phyloP scores from a whole-genome alignment of 306 rosid genomes.

The Pyrus communis region DNA sequence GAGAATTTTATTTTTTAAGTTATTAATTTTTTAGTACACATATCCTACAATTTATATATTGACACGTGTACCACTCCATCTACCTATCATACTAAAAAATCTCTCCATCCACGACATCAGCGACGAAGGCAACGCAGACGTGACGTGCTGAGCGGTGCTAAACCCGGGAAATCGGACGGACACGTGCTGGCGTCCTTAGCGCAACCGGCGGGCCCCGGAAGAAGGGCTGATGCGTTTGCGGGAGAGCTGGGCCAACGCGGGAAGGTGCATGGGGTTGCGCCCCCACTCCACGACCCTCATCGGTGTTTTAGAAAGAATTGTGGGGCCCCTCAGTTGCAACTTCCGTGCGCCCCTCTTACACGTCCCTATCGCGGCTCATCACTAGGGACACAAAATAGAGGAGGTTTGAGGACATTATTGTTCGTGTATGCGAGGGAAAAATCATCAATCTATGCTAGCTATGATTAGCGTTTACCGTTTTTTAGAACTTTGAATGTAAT shows the following conservation, averaged over 20 bases:
- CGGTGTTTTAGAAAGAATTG: not conserved
- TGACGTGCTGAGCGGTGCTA: constrained; percentile 22
- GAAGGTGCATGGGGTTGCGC: constrained; percentile 23
- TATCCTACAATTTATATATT: too few species aligned
- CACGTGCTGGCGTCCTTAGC: constrained; percentile 30
- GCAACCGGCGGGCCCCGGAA: constrained; percentile 3
- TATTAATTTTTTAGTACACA: too few species aligned
- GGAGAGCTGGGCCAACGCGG: constrained; percentile 44
- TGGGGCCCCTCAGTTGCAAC: constrained; percentile 7
- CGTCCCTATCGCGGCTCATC: constrained; percentile 19
- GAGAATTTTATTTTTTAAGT: too few species aligned
- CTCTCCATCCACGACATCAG: constrained; percentile 20
- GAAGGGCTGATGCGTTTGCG: not conserved
- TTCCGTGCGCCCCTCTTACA: constrained; percentile 46
- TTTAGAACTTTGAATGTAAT: too few species aligned
- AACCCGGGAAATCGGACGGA: not conserved
- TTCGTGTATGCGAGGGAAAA: constrained; percentile 1
- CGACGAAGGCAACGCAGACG: not conserved
- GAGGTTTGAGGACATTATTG: not conserved
- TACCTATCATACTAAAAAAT: too few species aligned
- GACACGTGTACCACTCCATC: too few species aligned
- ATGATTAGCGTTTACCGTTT: too few species aligned
- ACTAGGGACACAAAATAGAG: not conserved
- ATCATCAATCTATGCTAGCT: not conserved
- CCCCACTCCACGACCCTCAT: constrained; percentile 9